A percentile compares a stretch with the other conserved stretches of the same genome.
Evolutionary conservation across 192 early-diverging fungal species (phyloP).

Genomic region (Entophlyctis luteolus): DNA sequence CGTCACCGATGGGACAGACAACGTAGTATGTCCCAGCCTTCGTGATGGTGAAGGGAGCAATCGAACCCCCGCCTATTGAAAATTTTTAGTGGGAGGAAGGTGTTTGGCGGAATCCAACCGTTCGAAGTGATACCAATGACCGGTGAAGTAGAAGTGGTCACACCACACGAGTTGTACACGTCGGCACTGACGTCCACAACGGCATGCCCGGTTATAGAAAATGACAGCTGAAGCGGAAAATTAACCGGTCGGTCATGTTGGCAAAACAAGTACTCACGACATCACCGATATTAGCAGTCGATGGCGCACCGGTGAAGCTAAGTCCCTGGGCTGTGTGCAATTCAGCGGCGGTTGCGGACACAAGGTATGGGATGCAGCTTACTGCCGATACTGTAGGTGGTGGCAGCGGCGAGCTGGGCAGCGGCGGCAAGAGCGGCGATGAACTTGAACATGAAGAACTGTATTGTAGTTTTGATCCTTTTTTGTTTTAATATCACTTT

Average conservation of each 20-base stretch:
- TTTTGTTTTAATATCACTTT: no score
- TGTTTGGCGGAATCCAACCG: background rate
- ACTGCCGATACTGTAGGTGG: background rate
- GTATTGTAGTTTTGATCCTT: no score
- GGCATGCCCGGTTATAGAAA: constrained; percentile 1
- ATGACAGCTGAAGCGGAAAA: background rate
- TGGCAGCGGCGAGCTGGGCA: background rate
- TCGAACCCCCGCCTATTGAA: no score
- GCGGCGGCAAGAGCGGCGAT: background rate
- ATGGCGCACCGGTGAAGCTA: constrained; percentile 2
- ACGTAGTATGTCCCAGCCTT: constrained; percentile 12
- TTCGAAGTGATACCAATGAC: constrained; percentile 6
- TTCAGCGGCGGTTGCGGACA: background rate
- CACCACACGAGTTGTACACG: background rate
- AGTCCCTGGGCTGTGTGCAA: background rate
- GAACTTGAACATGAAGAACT: no score
- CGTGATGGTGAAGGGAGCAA: background rate
- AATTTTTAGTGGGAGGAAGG: no score
- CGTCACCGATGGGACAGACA: background rate
- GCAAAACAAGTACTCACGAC: background rate
- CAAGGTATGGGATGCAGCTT: background rate
- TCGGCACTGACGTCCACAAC: constrained; percentile 1
- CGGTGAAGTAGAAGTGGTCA: background rate
- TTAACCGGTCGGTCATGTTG: no score
- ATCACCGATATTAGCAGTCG: constrained; percentile 5